Evolutionary conservation across 2,329 filamentous ascomycete species (phyloP).

Genomic region (Drechslera avenae): DNA sequence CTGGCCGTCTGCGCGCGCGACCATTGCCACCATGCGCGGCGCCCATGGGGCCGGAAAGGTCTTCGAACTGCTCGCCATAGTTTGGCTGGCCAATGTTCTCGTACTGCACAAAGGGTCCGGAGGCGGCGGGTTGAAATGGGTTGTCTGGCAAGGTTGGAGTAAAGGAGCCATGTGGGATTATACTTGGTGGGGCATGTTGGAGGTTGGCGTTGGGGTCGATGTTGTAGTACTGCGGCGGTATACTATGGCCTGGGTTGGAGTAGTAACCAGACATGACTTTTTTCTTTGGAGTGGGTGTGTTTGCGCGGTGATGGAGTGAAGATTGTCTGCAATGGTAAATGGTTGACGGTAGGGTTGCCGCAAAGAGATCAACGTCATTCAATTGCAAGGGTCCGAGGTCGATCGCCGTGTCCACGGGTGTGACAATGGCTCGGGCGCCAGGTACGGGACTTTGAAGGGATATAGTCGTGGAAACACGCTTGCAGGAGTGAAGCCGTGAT

Average conservation of each 20-base stretch:
- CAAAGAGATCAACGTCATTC: conserved; percentile 48
- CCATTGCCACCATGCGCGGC: conserved; percentile 34
- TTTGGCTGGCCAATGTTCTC: conserved; percentile 40
- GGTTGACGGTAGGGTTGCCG: conserved; percentile 33
- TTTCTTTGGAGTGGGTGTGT: conserved; percentile 7
- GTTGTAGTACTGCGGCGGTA: conserved; percentile 46
- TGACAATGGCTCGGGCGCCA: conserved; percentile 37
- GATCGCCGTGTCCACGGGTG: conserved; percentile 37
- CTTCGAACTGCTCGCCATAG: conserved; percentile 47
- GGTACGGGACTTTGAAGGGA: conserved; percentile 30
- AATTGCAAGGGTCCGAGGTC: conserved; percentile 42
- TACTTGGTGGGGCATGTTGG: conserved; percentile 34
- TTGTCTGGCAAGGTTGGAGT: conserved; percentile 37
- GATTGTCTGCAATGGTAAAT: conserved; percentile 21
- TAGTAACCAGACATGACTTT: conserved; percentile 48
- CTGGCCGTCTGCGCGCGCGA: conserved; percentile 38
- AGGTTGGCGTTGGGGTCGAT: conserved; percentile 34
- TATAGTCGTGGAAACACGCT: conserved; percentile 22
- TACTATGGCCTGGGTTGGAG: conserved; percentile 36
- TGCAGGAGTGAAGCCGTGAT: conserved; percentile 24
- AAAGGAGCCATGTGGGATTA: conserved; percentile 38
- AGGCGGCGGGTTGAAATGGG: conserved; percentile 38
- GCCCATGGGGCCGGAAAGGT: conserved; percentile 34
- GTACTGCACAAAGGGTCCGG: conserved; percentile 41
- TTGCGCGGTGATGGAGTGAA: conserved; percentile 26